Conservation (phyloP, 305 asterid species). For the Coffea humblotiana region DNA sequence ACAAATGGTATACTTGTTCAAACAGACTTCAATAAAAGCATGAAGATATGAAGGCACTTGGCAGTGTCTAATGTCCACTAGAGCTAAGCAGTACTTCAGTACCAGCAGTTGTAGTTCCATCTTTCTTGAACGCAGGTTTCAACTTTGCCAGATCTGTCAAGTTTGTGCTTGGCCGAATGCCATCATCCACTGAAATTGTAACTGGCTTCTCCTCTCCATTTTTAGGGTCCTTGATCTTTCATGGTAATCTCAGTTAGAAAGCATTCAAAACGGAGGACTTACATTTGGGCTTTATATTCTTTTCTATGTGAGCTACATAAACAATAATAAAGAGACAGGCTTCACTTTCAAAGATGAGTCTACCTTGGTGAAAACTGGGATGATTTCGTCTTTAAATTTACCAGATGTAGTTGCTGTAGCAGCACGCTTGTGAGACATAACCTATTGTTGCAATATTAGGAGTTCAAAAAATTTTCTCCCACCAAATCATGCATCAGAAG, state of each 20-base stretch:
- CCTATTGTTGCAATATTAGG: constrained; percentile 41
- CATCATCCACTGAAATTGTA: constrained; percentile 75
- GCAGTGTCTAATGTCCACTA: neutral
- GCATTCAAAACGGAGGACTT: neutral
- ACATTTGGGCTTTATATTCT: neutral
- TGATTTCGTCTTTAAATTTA: constrained; percentile 79
- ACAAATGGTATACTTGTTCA: constrained; percentile 16
- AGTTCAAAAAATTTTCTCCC: constrained; percentile 6
- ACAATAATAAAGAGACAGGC: neutral
- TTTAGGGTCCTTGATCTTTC: constrained; percentile 66
- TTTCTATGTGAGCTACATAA: constrained; percentile 6
- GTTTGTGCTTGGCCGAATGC: constrained; percentile 74
- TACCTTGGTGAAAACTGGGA: constrained; percentile 85
- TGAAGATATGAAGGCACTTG: constrained; percentile 5
- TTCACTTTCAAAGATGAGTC: neutral
- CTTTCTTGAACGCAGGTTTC: constrained; percentile 83
- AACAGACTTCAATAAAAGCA: neutral
- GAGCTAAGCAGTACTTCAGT: constrained; percentile 11
- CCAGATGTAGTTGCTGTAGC: constrained; percentile 81
- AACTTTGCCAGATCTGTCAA: constrained; percentile 66
- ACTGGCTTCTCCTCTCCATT: constrained; percentile 66
- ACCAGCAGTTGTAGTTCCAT: constrained; percentile 96
- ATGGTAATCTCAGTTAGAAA: constrained; percentile 13
- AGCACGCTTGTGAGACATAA: constrained; percentile 81
- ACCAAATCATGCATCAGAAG: neutral